Evolutionary conservation across 345 rosid genomes (phyloP), one percentile per base, ranked within the genome.

Genomic region (Aegle marmelos): DNA sequence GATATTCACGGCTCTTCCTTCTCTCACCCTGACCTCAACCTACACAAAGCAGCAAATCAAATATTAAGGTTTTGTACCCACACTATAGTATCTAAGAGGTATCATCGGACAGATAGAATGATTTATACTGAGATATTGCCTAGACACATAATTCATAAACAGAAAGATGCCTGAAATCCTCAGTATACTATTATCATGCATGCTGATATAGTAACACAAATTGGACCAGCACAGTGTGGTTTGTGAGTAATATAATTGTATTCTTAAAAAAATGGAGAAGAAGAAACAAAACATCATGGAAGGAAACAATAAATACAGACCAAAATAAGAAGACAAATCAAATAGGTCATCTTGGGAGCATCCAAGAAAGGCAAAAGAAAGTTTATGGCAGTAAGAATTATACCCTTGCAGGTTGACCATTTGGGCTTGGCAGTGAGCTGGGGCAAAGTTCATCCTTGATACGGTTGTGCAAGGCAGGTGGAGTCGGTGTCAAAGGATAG

Each of bases 381-480:
- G 5, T 28, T 72, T 30, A 62, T 36, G 72, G 64, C 30, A n/a
- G 8, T 68, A 60, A 11, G 65, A n/a, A 22, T 33, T 41, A 62
- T 88, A 91, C 95, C 88, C 91, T 88, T 64, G 97, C 91, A 78
- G 92, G 88, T 75, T 95, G 97, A 73, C 88, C 93, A 80, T 87
- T 93, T 27, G 94, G 97, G 75, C 96, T 93, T 1, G 87, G 91
- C 85, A 91, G 86, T 21, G 98, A 82, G 82, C 88, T 76, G 7
- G 92, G 90, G 79, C 90, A 88, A 68, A 92, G 82, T 86, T 95
- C 93, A 58, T 95, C 99, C 88, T 91, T 92, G 72, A 95, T 89
- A 33, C 83, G 93, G 89, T 86, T 82, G 67, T 93, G 87, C 56
- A 97, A 81, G 36, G 96, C 79, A 34, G 92, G 83, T 1, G 94